phyloP scores from a whole-genome alignment of 768 basidiomycete species.

The Xerocomellus intermedius region DNA sequence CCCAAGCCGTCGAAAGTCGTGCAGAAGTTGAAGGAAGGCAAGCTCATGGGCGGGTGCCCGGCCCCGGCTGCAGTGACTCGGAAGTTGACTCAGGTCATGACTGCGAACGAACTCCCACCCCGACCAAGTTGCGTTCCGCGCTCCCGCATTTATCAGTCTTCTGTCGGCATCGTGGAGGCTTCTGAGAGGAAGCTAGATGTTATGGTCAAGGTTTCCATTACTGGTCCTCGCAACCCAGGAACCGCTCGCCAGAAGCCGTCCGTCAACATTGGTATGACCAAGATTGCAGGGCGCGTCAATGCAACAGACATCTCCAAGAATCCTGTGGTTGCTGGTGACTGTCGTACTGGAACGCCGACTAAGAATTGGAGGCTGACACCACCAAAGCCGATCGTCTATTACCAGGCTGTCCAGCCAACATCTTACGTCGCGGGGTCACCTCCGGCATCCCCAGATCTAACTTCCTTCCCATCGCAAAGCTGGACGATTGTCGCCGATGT shows the following conservation, averaged over 20 bases:
- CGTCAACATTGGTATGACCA: neutral
- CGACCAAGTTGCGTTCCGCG: constrained; percentile 3
- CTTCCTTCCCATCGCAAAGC: constrained; percentile 8
- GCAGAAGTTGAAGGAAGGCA: neutral
- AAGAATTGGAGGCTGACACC: neutral
- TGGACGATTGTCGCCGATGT: neutral
- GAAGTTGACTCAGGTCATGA: neutral
- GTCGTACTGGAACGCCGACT: neutral
- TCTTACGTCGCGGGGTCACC: neutral
- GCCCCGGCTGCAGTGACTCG: neutral
- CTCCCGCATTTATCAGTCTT: neutral
- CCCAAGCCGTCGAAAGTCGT: neutral
- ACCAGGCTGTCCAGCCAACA: too few relatives aligned
- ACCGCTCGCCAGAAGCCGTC: neutral
- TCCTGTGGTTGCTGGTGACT: neutral
- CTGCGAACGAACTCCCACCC: neutral
- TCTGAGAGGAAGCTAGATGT: neutral
- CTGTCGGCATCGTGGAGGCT: neutral
- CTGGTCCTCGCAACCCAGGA: neutral
- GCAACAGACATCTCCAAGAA: neutral
- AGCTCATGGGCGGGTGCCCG: neutral
- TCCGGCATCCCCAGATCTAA: neutral
- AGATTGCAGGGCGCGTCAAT: neutral
- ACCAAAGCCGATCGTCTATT: neutral
- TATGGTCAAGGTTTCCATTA: neutral